phyloP scores from a whole-genome alignment of 2,329 filamentous ascomycete genomes.

The Aspergillus costaricaensis region DNA sequence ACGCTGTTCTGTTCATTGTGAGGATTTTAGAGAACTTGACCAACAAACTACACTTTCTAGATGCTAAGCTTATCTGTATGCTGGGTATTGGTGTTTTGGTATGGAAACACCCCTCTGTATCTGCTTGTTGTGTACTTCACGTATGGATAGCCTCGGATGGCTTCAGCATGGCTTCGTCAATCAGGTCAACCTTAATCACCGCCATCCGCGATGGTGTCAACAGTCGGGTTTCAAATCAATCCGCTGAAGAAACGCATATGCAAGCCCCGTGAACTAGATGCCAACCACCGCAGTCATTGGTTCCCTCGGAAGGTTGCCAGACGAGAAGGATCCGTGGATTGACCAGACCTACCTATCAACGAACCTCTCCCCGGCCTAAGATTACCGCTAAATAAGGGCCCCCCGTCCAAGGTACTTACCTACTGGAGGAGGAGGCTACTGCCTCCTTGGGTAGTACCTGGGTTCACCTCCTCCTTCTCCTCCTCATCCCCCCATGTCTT shows the following conservation, averaged over 20 bases:
- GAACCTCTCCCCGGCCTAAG: background rate
- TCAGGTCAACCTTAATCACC: background rate
- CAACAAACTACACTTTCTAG: too few relatives aligned
- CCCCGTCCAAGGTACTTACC: background rate
- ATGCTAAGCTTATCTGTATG: too few relatives aligned
- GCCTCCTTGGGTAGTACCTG: background rate
- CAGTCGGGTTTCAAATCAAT: background rate
- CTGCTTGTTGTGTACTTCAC: too few relatives aligned
- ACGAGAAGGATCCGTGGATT: slow-evolving; percentile 1
- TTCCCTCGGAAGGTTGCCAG: background rate
- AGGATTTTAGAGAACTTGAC: too few relatives aligned
- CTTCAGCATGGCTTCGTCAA: background rate
- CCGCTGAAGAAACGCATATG: background rate
- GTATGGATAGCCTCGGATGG: too few relatives aligned
- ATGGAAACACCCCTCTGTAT: background rate
- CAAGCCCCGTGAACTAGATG: background rate
- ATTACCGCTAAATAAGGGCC: background rate
- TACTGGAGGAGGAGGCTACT: background rate
- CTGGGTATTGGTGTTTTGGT: background rate
- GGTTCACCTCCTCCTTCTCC: background rate
- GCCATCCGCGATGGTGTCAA: background rate
- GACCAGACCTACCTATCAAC: slow-evolving; percentile 1
- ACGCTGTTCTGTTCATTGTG: too few relatives aligned
- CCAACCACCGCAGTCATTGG: background rate
- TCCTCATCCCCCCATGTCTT: too few relatives aligned